Percentiles rank a stretch among this genome's conserved stretches.
These are phyloP conservation scores for Dimocarpus longan DNA, from an alignment of 345 rosid species.

Conservation along the genomic window DNA sequence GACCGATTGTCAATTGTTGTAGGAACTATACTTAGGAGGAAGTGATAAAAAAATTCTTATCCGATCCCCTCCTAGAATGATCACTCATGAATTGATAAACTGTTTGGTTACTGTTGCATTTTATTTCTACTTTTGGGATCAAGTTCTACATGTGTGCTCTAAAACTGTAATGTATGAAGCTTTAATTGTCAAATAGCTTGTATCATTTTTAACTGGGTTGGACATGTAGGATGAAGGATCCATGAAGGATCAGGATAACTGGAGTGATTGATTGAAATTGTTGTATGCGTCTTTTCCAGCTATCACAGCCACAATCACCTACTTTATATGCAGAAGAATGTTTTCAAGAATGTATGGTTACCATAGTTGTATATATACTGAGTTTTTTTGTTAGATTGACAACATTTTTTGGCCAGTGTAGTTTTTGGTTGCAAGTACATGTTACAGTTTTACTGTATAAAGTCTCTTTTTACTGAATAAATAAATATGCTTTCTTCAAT, in stretches of 20 bases:
- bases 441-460: neutral
- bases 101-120: neutral
- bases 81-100: constrained; percentile 42
- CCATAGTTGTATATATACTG: neutral
- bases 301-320: neutral
- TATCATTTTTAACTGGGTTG: constrained; percentile 9
- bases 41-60: constrained; percentile 81
- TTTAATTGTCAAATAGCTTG: neutral
- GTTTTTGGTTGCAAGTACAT: neutral
- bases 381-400: neutral
- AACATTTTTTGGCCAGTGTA: neutral
- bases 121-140: neutral
- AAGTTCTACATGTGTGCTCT: neutral
- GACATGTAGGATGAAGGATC: constrained; percentile 46
- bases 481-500: neutral
- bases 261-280: constrained; percentile 58
- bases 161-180: neutral
- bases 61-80: constrained; percentile 68
- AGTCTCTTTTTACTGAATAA: neutral
- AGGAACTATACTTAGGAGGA: constrained; percentile 90
- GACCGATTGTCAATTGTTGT: constrained; percentile 20
- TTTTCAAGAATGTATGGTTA: neutral
- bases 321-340: neutral
- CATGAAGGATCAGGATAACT: constrained; percentile 61
- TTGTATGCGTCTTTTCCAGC: neutral